Evolutionary conservation across 371 early-diverging fungal genomes (phyloP).

Genomic region (Actinomortierella wolfii): DNA sequence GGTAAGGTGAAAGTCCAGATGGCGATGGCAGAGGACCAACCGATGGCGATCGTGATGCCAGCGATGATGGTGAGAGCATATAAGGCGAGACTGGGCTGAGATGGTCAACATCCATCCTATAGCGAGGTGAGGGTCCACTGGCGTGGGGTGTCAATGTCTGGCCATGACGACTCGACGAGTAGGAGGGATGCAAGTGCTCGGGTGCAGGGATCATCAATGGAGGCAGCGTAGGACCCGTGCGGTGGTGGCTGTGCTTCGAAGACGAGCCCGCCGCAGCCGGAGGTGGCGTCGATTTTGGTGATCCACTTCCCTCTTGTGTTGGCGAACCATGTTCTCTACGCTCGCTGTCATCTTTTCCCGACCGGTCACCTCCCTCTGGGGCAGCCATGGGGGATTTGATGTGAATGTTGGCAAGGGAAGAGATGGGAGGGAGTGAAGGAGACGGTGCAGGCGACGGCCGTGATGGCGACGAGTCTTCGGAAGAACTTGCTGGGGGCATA

Average conservation of each 20-base stretch:
- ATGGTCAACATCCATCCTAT: conserved; percentile 10
- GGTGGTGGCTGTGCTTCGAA: conserved; percentile 11
- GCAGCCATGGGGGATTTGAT: conserved; percentile 14
- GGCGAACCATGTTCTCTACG: too few relatives aligned
- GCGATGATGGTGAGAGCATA: conserved; percentile 23
- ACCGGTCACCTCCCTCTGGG: not conserved
- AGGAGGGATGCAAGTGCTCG: conserved; percentile 34
- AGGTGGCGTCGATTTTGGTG: too few relatives aligned
- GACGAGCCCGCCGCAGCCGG: not conserved
- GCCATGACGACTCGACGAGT: conserved; percentile 3
- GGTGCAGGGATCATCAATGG: conserved; percentile 34
- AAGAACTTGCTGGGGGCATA: too few relatives aligned
- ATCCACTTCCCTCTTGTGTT: too few relatives aligned
- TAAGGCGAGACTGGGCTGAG: conserved; percentile 24
- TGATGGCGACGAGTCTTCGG: too few relatives aligned
- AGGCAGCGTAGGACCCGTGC: conserved; percentile 23
- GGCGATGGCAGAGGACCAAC: conserved; percentile 10
- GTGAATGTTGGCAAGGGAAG: conserved; percentile 26
- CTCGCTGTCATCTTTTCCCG: too few relatives aligned
- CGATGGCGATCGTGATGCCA: conserved; percentile 30
- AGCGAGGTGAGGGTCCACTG: not conserved
- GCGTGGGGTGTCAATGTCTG: not conserved
- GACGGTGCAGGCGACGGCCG: conserved; percentile 6
- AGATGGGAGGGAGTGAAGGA: conserved; percentile 32
- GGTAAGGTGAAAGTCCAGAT: conserved; percentile 12